Base-by-base conservation (phyloP, 169 alveolate genomes). In the Cyclospora cayetanensis region DNA sequence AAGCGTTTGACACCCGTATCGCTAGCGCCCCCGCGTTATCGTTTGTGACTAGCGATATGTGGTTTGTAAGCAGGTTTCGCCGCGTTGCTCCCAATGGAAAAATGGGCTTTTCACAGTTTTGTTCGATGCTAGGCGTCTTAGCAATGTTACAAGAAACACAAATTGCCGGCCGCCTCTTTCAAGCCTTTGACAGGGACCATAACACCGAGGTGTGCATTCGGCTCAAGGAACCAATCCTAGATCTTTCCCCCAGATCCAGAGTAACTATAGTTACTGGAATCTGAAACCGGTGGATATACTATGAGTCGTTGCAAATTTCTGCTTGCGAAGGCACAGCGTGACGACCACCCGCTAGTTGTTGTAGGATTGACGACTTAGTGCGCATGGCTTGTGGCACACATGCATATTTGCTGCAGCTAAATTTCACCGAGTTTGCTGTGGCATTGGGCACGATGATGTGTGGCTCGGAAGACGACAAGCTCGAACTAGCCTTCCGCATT, bases 371-470 rank as follows among this genome's bases (percentile, higher is more conserved):
- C 74, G 72, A 52, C 34, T 79, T 42, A 41, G 86, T 63, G 86
- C 18, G 12, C 37, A 37, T 27, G 53, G 82, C 37, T 70, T 70
- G 53, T 35, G 50, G 9, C 27, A 15, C 60, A 11, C n/a, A 7
- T 46, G 43, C 43, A 7, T 66, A 12, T 22, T 53, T 53, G 22
- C 2, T 39, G 43, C 68, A 79, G 89, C 50, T 39, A 50, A 60
- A 39, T 39, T 41, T 79, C 65, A 53, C 74, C 27, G 66, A 35
- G 27, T 79, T 53, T 41, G 84, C 84, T 41, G 84, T 43, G 31
- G 84, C 84, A 18, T 27, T 72, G 60, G 84, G 84, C 34, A 72
- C 84, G n/a, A 72, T 72, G 84, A 7, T 72, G 84, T 41, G 50
- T 27, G 88, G 88, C 29, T 1, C 20, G 5, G 68, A 39, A 42